Evolutionary conservation across 192 early-diverging fungal genomes (phyloP).

Genomic region (Phycomyces nitens): DNA sequence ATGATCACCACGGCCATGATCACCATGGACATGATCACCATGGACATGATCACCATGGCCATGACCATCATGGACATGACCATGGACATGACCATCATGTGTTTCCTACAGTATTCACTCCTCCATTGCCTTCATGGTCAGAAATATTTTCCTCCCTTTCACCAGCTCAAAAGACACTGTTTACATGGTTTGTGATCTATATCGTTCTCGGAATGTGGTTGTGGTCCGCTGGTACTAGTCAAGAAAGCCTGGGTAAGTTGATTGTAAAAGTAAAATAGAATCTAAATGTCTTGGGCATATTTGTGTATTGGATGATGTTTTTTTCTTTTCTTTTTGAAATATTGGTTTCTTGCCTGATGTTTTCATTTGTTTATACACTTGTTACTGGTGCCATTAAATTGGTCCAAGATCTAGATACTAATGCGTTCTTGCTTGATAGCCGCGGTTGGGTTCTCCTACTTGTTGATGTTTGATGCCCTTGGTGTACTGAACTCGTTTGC

Average conservation of each 20-base stretch:
- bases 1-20: neutral
- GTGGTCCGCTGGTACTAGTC: conserved; percentile 40
- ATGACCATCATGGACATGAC: conserved; percentile 10
- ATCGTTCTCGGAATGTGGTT: conserved; percentile 38
- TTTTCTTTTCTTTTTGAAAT: neutral
- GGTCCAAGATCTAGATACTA: neutral
- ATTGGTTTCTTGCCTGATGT: no score
- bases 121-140: conserved; percentile 41
- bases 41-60: conserved; percentile 16
- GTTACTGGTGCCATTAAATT: no score
- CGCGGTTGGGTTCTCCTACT: conserved; percentile 44
- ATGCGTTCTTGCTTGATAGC: conserved; percentile 24
- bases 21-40: conserved; percentile 15
- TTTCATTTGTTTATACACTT: no score
- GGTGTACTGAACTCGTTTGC: conserved; percentile 51
- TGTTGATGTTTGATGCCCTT: conserved; percentile 57
- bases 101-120: conserved; percentile 7
- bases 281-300: no score
- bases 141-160: conserved; percentile 37
- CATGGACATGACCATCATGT: conserved; percentile 24
- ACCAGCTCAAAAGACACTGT: conserved; percentile 52
- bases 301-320: neutral
- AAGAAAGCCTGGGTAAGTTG: conserved; percentile 44
- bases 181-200: conserved; percentile 49
- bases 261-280: no score